Evolutionary conservation across 169 alveolate genomes (phyloP), one percentile per base, ranked within the genome.

Genomic region (Eimeria praecox): DNA sequence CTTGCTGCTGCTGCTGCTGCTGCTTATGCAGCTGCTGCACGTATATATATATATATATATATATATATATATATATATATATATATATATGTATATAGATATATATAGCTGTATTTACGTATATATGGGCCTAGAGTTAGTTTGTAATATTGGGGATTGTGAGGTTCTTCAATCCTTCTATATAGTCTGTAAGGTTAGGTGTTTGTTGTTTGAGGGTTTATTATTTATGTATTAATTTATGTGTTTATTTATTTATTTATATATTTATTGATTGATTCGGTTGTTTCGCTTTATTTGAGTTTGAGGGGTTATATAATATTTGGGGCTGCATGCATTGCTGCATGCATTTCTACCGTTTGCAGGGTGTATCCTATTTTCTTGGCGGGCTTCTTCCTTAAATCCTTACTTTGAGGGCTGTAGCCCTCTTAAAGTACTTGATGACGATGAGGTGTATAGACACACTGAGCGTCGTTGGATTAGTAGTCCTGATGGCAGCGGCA

Each of bases 401-500:
- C 98, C 98, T 2, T 97, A 97, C 95, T 94, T 73, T 62, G 98
- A 97, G 69, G 97, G 97, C 44, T 94, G 96, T 75, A 90, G 86
- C 69, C 97, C 97, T 10, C 49, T 88, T 33, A 88, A 97, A 16
- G 90, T 94, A 71, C 64, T 97, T 73, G 97, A 96, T 62, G 98
- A 97, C 94, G 98, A 97, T 86, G 95, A 83, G 73, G 92, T 97
- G 83, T 96, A 95, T 88, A 83, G 97, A 56, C 96, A 96, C 78
- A 96, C 98, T 33, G 95, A 95, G 52, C 49, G 96, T n/a, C 95
- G 90, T 49, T 97, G 98, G 98, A 62, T 94, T 35, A 96, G 69
- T 71, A 98, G 98, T 33, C 94, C 90, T 30, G 98, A 97, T 73
- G 98, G 96, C 18, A 97, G 96, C 86, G 98, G 98, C 22, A 95